Percentiles rank a stretch among this genome's conserved stretches.
These are phyloP conservation scores for Tothia fuscella DNA, from an alignment of 2,329 filamentous ascomycete genomes.

Conservation along the genomic window DNA sequence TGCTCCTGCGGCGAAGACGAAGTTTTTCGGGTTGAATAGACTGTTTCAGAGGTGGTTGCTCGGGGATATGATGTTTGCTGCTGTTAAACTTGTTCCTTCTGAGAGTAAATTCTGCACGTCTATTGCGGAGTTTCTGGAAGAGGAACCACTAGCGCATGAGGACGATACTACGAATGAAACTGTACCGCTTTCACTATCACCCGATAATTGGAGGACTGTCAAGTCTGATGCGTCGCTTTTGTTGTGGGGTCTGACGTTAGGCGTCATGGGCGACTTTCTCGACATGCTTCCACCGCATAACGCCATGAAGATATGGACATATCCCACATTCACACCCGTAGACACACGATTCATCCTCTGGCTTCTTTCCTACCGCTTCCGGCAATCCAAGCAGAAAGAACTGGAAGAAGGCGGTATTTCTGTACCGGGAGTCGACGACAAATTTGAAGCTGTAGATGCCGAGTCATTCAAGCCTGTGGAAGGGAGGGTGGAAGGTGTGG, in stretches of 20 bases:
- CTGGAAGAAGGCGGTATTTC: constrained; percentile 14
- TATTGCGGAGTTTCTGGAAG: constrained; percentile 37
- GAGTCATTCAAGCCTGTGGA: constrained; percentile 12
- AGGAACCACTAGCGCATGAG: constrained; percentile 11
- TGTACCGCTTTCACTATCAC: constrained; percentile 19
- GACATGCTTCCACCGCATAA: constrained; percentile 54
- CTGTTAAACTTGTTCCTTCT: constrained; percentile 49
- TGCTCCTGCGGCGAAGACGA: constrained; percentile 46
- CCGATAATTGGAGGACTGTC: too few species aligned
- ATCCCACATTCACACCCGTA: constrained; percentile 53
- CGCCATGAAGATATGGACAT: constrained; percentile 51
- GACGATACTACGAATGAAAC: constrained; percentile 12
- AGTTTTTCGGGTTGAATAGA: constrained; percentile 41
- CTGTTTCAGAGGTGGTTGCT: constrained; percentile 44
- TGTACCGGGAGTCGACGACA: constrained; percentile 16
- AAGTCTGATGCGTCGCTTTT: constrained; percentile 42
- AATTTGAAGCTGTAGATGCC: constrained; percentile 15
- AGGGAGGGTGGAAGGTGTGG: constrained; percentile 29
- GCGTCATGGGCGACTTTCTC: constrained; percentile 55
- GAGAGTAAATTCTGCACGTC: constrained; percentile 41
- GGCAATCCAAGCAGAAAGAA: constrained; percentile 22
- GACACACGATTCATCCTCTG: constrained; percentile 50
- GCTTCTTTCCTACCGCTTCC: constrained; percentile 20
- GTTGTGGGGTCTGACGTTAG: constrained; percentile 57
- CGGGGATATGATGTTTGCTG: constrained; percentile 57